Evolutionary conservation across 345 rosid genomes (phyloP).

Genomic region (Boechera retrofracta): DNA sequence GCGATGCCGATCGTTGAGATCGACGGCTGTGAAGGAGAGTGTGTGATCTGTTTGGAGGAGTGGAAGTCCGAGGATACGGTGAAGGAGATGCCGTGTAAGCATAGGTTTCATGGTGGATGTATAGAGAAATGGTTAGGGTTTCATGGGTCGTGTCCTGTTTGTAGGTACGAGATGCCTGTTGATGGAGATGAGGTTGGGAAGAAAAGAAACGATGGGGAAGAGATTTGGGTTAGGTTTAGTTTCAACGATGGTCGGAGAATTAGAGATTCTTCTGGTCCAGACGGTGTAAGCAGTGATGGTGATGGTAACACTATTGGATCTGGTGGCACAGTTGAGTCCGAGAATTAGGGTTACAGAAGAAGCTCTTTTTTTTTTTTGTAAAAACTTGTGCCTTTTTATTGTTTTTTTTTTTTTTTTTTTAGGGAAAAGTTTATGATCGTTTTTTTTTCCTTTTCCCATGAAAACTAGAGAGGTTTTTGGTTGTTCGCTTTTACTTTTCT

Average conservation of each 20-base stretch:
- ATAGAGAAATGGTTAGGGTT: constrained; percentile 77
- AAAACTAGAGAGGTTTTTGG: background rate
- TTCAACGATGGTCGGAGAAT: constrained; percentile 47
- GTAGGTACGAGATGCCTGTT: constrained; percentile 79
- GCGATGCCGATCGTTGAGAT: constrained; percentile 60
- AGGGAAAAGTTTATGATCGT: background rate
- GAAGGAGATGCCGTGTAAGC: constrained; percentile 85
- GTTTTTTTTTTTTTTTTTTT: background rate
- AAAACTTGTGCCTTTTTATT: background rate
- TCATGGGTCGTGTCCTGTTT: constrained; percentile 87
- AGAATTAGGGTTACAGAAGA: constrained; percentile 11
- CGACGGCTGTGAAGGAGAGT: constrained; percentile 49
- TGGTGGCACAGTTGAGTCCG: constrained; percentile 11
- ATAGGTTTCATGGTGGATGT: constrained; percentile 74
- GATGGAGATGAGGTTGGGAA: constrained; percentile 49
- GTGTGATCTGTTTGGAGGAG: constrained; percentile 75
- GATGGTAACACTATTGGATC: background rate
- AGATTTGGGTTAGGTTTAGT: constrained; percentile 66
- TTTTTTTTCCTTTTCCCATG: background rate
- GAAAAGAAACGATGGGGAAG: constrained; percentile 44
- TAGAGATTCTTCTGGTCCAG: constrained; percentile 33
- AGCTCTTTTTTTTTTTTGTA: background rate
- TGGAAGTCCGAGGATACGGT: constrained; percentile 52
- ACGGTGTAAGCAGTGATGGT: constrained; percentile 9
- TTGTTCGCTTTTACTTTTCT: background rate